Evolutionary conservation across 2,329 filamentous ascomycete genomes (phyloP), one percentile per base, ranked within the genome.

Genomic region (Xylaria sp.): DNA sequence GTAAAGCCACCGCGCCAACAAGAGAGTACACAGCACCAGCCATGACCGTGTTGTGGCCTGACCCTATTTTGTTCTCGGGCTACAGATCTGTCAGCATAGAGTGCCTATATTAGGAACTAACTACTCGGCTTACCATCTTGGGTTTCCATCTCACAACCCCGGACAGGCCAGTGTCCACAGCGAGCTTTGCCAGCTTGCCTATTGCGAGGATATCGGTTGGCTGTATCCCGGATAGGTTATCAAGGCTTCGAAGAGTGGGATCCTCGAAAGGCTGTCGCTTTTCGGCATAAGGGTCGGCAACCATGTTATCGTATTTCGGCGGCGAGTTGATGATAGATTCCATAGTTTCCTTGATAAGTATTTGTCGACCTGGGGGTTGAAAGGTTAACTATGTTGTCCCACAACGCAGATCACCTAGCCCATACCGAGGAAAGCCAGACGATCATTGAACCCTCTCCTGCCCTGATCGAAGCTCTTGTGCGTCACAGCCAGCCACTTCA

Each of bases 401-500:
- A 35, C 54, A 13, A 11, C 33, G 37, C 40, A 62, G 37, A 62
- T 31, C 21, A 47, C 35, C 6, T 47, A 25, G 23, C 70, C n/a
- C 79, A 47, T 85, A 96, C 92, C 94, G 55, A 96, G 81, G 73
- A 91, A 93, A n/a, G 93, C 91, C 76, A 99, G 81, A 65, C 92
- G 87, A 72, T 97, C 94, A 76, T 99, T 99, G 80, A 94, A 97
- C 1, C 94, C 94, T 81, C 93, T 89, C 72, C 92, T 84, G 54
- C 93, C 95, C 74, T 98, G 93, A 75, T 99, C 94, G 73, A 97
- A 98, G 78, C 93, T 97, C 85, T 98, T 98, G 78, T 98, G 95
- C 67, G 95, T 99, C 58, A 99, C 87, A 29, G 93, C 93, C 72
- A 98, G 81, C 95, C 95, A 99, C 80, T 97, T 98, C 64, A 95